phyloP scores from a whole-genome alignment of 768 basidiomycete species.

The Leucocoprinus leucothites region DNA sequence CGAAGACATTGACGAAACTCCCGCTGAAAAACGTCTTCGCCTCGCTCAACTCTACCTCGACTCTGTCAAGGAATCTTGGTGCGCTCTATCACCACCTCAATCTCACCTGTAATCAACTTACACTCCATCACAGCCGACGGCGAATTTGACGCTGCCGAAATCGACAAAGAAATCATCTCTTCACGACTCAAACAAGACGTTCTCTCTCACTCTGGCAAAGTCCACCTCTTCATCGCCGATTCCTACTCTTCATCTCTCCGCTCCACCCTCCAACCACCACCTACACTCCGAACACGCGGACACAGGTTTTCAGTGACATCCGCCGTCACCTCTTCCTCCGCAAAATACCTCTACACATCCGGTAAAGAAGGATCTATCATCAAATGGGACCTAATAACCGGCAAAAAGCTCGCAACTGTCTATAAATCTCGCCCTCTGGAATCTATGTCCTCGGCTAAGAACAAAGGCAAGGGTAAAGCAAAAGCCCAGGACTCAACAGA shows the following conservation, averaged over 20 bases:
- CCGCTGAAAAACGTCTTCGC: no score
- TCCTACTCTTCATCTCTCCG: slow-evolving; percentile 42
- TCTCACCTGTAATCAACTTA: background rate
- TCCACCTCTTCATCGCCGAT: slow-evolving; percentile 79
- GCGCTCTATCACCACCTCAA: slow-evolving; percentile 1
- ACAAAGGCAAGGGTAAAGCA: slow-evolving; percentile 55
- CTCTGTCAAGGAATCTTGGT: slow-evolving; percentile 79
- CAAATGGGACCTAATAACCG: slow-evolving; percentile 74
- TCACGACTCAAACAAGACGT: slow-evolving; percentile 91
- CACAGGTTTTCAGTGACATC: slow-evolving; percentile 82
- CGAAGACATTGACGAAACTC: no score
- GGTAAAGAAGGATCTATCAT: no score
- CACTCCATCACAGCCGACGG: slow-evolving; percentile 68
- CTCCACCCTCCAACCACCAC: no score
- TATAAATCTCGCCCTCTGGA: slow-evolving; percentile 51
- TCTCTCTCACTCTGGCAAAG: slow-evolving; percentile 81
- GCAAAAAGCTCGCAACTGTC: slow-evolving; percentile 55
- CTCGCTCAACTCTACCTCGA: no score
- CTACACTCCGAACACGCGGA: slow-evolving; percentile 60
- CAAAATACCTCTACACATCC: slow-evolving; percentile 75
- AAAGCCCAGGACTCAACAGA: slow-evolving; percentile 42
- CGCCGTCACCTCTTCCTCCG: slow-evolving; percentile 73
- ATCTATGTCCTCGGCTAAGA: background rate
- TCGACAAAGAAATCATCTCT: slow-evolving; percentile 91
- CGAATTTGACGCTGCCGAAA: slow-evolving; percentile 92